Evolutionary conservation across 371 early-diverging fungal genomes (phyloP).

Genomic region (Dinochytrium kinnereticum): DNA sequence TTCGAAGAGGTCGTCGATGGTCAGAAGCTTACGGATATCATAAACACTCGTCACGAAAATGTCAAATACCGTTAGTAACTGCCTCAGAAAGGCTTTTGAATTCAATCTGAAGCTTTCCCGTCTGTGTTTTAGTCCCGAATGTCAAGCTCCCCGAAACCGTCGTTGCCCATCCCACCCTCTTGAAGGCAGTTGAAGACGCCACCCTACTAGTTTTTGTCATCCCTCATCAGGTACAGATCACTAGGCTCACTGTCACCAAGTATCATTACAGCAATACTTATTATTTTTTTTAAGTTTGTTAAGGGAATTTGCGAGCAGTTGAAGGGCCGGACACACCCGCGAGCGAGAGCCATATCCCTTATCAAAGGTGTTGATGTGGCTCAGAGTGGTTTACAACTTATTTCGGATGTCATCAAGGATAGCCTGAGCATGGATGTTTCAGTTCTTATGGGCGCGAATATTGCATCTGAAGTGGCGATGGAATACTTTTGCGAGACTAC

Average conservation of each 20-base stretch:
- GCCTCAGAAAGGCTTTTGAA: too few species aligned
- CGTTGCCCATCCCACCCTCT: slow-evolving; percentile 82
- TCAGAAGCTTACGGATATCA: slow-evolving; percentile 90
- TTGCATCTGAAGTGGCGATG: slow-evolving; percentile 95
- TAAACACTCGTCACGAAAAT: slow-evolving; percentile 94
- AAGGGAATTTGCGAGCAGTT: slow-evolving; percentile 80
- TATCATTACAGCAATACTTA: too few species aligned
- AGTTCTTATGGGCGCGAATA: slow-evolving; percentile 98
- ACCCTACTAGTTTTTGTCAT: slow-evolving; percentile 94
- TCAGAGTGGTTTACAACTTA: slow-evolving; percentile 77
- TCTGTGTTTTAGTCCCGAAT: slow-evolving; percentile 73
- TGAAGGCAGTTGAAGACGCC: slow-evolving; percentile 77
- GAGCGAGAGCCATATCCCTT: slow-evolving; percentile 89
- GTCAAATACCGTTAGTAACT: slow-evolving; percentile 73
- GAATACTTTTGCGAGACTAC: slow-evolving; percentile 97
- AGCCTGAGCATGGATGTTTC: slow-evolving; percentile 77
- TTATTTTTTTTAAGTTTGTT: slow-evolving; percentile 78
- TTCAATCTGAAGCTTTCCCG: too few species aligned
- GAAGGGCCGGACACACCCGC: slow-evolving; percentile 68
- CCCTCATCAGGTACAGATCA: slow-evolving; percentile 93
- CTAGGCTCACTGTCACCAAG: too few species aligned
- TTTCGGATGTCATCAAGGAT: slow-evolving; percentile 86
- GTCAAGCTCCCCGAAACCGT: slow-evolving; percentile 88
- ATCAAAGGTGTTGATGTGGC: slow-evolving; percentile 87
- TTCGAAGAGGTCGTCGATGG: slow-evolving; percentile 91